Evolutionary conservation across 306 rosid species (phyloP).

Genomic region (Lathyrus aphaca): DNA sequence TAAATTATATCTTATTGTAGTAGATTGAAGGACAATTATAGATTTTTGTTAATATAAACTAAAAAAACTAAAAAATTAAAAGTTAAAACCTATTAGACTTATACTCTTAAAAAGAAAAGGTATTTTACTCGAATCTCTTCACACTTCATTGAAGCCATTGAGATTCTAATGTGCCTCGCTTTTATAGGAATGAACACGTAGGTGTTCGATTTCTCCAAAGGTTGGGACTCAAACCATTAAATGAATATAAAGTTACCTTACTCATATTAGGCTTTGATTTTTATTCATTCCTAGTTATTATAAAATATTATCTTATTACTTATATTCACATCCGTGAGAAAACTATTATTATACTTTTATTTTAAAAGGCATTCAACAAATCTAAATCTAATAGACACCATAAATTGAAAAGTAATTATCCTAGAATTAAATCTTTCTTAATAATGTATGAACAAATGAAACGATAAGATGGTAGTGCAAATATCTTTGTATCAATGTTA

Average conservation of each 20-base stretch:
- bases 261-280: no score
- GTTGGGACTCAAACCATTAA: no score
- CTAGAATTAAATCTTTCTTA: background rate
- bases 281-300: no score
- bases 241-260: no score
- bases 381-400: background rate
- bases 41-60: no score
- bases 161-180: background rate
- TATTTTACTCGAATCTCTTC: background rate
- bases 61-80: no score
- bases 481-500: constrained; percentile 1
- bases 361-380: background rate
- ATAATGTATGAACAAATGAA: constrained; percentile 18
- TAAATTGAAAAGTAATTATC: background rate
- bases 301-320: constrained; percentile 3
- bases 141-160: background rate
- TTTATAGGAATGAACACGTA: background rate
- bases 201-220: no score
- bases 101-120: no score
- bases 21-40: no score
- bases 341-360: background rate
- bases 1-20: no score
- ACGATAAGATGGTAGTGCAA: background rate
- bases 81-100: no score
- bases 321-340: constrained; percentile 17